A percentile compares a stretch with the other conserved stretches of the same genome.
Evolutionary conservation across 306 rosid species (phyloP).

Genomic region (Prunus armeniaca): DNA sequence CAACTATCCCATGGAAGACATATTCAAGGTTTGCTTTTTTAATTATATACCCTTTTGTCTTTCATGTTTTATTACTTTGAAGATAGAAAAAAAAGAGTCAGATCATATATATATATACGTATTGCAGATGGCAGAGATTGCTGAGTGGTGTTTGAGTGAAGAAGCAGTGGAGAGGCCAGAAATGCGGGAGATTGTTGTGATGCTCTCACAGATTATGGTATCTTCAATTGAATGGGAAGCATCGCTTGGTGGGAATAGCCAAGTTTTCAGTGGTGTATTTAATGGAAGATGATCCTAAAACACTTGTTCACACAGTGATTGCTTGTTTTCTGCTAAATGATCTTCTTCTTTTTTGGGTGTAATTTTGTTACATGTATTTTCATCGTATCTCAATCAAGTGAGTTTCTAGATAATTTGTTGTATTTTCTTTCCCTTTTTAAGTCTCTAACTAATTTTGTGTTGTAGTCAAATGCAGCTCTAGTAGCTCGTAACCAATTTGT

Average conservation of each 20-base stretch:
- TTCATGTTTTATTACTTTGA: neutral
- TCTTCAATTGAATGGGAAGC: conserved; percentile 78
- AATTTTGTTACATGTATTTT: neutral
- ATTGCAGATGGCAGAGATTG: conserved; percentile 58
- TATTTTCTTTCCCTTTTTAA: neutral
- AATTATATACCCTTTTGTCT: neutral
- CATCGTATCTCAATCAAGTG: neutral
- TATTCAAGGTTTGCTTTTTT: conserved; percentile 41
- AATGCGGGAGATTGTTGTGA: conserved; percentile 55
- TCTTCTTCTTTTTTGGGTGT: neutral
- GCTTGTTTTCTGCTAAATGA: neutral
- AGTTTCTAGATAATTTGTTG: neutral
- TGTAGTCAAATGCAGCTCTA: neutral
- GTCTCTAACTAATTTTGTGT: neutral
- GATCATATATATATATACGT: neutral
- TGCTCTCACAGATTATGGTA: conserved; percentile 44
- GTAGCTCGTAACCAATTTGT: neutral
- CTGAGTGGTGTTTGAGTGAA: conserved; percentile 63
- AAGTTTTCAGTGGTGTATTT: conserved; percentile 59
- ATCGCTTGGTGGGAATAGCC: conserved; percentile 63
- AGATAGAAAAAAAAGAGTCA: neutral
- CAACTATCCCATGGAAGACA: conserved; percentile 49
- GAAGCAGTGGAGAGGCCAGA: conserved; percentile 73
- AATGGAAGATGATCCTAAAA: conserved; percentile 56
- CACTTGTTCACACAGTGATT: neutral